Evolutionary conservation across 139 green algal genomes (phyloP), one percentile per base, ranked within the genome.

Genomic region (Nannochloris sp.): DNA sequence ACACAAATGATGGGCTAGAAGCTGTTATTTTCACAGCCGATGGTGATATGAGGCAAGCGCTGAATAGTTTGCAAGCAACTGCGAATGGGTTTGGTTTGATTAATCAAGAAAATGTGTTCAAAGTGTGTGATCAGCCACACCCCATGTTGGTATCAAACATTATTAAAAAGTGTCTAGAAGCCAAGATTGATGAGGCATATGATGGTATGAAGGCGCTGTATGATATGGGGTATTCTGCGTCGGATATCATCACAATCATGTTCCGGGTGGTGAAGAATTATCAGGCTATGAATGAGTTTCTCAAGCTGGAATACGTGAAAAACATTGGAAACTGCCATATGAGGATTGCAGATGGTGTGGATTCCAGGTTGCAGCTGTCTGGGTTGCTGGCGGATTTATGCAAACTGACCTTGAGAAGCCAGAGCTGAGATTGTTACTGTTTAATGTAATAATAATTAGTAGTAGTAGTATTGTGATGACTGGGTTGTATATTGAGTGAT

Each of bases 21-120:
- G 94, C 94, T 2, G 80, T 98, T 48, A 83, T 98, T 19, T 99
- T 99, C 76, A 97, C 90, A 3, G 94, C 94, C 4, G 94, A 99
- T 64, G 94, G 94, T 1, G 94, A 99, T 82, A 99, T 99, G 94
- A 75, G 94, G 9, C 91, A 97, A 65, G 94, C 88, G n/a, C 81
- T 99, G 25, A 98, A 98, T 82, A 98, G 96, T 81, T 62, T 99
- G 49, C 83, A 95, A 84, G 84, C 88, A 7, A 95, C 88, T 0
- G 53, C 83, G 75, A 87, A 72, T 44, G 93, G 93, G 25, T 98
- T 97, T 76, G 88, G 89, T 2, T 77, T 95, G 21, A 79, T 99
- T 7, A 88, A 77, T 68, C 73, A 79, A 37, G 88, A 94, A 7
- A 88, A 90, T 48, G 93, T 98, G 12, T 97, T 97, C 80, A 85